Conservation (phyloP, 2,329 filamentous ascomycete species). For the Ophiostoma pallidulum region DNA sequence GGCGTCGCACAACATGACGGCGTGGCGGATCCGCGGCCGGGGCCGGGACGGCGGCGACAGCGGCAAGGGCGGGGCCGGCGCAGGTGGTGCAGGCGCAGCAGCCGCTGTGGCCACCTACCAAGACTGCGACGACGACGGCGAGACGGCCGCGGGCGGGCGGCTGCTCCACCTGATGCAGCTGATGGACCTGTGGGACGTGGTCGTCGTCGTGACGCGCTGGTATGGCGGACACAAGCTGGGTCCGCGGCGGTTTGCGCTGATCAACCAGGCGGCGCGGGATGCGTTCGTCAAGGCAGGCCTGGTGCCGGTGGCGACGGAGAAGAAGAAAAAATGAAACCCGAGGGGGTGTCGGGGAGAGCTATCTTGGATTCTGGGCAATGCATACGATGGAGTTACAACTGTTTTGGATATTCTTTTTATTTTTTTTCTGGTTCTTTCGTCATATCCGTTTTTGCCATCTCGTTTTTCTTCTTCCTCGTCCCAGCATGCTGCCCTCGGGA, state of each 20-base stretch:
- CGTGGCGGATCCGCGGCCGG: slow-evolving; percentile 67
- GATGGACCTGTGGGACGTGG: slow-evolving; percentile 86
- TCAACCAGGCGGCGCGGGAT: slow-evolving; percentile 79
- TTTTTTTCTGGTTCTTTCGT: background rate
- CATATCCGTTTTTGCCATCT: background rate
- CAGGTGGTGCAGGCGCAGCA: slow-evolving; percentile 84
- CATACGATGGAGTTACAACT: background rate
- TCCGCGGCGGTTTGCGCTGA: slow-evolving; percentile 80
- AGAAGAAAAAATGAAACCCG: slow-evolving; percentile 29
- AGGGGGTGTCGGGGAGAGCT: background rate
- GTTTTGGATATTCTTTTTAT: background rate
- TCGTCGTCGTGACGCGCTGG: slow-evolving; percentile 92
- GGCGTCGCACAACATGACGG: slow-evolving; percentile 92
- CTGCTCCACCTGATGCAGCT: slow-evolving; percentile 85
- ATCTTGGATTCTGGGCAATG: background rate
- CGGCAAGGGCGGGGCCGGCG: no score
- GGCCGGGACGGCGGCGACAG: slow-evolving; percentile 37
- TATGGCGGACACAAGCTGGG: slow-evolving; percentile 88
- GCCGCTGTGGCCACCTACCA: slow-evolving; percentile 73
- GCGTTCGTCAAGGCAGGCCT: slow-evolving; percentile 70
- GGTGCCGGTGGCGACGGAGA: slow-evolving; percentile 48
- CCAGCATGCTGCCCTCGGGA: no score
- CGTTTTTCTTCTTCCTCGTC: background rate
- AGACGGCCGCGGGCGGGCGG: slow-evolving; percentile 80
- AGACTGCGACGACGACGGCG: slow-evolving; percentile 93